A percentile compares a stretch with the other conserved stretches of the same genome.
Conservation (phyloP, 2,329 filamentous ascomycete genomes). For the Neurospora sp. region DNA sequence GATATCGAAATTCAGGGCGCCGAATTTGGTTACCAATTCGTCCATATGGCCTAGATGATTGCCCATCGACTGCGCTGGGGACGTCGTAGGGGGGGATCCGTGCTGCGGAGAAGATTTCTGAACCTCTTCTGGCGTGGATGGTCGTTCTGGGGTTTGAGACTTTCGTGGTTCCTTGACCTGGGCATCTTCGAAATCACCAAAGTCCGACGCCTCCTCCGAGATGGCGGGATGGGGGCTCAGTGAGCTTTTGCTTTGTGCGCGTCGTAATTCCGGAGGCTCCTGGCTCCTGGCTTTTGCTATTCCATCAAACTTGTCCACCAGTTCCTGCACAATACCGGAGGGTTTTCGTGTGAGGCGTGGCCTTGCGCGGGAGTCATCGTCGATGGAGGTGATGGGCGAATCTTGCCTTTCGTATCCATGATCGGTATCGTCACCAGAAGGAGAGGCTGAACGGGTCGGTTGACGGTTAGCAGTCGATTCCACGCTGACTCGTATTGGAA, state of each 20-base stretch:
- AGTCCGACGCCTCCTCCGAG: slow-evolving; percentile 15
- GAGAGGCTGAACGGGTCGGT: slow-evolving; percentile 14
- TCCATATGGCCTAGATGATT: slow-evolving; percentile 3
- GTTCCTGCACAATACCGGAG: slow-evolving; percentile 37
- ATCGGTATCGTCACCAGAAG: slow-evolving; percentile 22
- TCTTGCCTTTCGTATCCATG: slow-evolving; percentile 25
- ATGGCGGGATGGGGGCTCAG: slow-evolving; percentile 3
- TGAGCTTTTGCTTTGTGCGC: slow-evolving; percentile 9
- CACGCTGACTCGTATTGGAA: slow-evolving; percentile 4
- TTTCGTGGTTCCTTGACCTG: slow-evolving; percentile 4
- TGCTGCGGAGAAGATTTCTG: neutral
- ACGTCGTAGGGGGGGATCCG: neutral
- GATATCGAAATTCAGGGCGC: slow-evolving; percentile 10
- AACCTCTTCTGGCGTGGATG: slow-evolving; percentile 4
- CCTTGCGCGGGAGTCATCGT: slow-evolving; percentile 27
- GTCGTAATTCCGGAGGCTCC: slow-evolving; percentile 15
- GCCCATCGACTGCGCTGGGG: neutral
- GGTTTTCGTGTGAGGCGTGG: slow-evolving; percentile 20
- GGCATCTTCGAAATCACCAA: slow-evolving; percentile 24
- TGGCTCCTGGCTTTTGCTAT: slow-evolving; percentile 24
- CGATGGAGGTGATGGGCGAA: slow-evolving; percentile 36
- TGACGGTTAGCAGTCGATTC: slow-evolving; percentile 3
- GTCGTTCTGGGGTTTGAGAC: neutral
- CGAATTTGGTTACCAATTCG: slow-evolving; percentile 22
- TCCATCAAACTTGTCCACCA: slow-evolving; percentile 42